Conservation (phyloP, 2,329 filamentous ascomycete species). For the Orbilia brochopaga region DNA sequence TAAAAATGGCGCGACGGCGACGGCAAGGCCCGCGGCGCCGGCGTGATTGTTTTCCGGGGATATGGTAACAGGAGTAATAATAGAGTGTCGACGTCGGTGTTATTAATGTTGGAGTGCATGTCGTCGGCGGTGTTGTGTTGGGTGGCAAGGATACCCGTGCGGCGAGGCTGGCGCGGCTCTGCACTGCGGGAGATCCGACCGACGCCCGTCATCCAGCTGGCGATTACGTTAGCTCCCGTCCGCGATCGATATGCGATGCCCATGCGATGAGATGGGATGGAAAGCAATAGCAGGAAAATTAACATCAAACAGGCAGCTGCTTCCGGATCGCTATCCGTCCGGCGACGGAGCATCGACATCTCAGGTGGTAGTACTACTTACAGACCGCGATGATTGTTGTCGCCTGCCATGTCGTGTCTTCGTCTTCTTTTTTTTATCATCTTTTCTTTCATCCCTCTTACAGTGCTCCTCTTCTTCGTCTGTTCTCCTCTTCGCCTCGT, state of each 20-base stretch:
- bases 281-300: not conserved
- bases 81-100: too few species aligned
- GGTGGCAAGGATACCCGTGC: slow-evolving; percentile 4
- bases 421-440: not conserved
- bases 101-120: too few species aligned
- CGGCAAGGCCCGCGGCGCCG: too few species aligned
- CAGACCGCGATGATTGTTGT: not conserved
- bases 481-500: too few species aligned
- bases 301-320: not conserved
- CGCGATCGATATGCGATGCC: not conserved
- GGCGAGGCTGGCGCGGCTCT: not conserved
- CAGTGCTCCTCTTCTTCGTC: too few species aligned
- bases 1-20: too few species aligned
- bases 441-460: not conserved
- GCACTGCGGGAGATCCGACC: not conserved
- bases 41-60: too few species aligned
- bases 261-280: not conserved
- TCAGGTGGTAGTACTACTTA: not conserved
- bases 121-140: slow-evolving; percentile 3
- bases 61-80: too few species aligned
- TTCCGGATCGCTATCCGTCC: too few species aligned
- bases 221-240: not conserved
- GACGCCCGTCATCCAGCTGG: too few species aligned
- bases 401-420: not conserved
- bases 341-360: not conserved